phyloP scores from a whole-genome alignment of 2,329 filamentous ascomycete species.

The Cercospora zeae-maydis region DNA sequence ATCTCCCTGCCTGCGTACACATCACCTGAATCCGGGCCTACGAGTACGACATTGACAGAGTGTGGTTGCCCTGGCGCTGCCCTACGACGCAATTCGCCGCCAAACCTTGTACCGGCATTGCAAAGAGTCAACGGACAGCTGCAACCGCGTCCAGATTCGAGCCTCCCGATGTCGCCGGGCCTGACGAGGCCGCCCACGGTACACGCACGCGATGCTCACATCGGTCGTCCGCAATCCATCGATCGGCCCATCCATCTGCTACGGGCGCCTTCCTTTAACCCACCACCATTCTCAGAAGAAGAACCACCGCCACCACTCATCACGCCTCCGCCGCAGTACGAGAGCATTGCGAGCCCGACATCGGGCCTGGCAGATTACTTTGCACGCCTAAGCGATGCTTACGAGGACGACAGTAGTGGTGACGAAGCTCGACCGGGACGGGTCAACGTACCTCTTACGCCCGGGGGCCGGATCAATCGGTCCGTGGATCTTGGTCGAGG shows the following conservation, averaged over 20 bases:
- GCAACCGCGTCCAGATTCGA: slow-evolving; percentile 16
- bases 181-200: slow-evolving; percentile 51
- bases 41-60: slow-evolving; percentile 43
- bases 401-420: slow-evolving; percentile 45
- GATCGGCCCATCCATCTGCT: slow-evolving; percentile 79
- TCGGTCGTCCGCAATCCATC: slow-evolving; percentile 25
- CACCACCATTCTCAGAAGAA: slow-evolving; percentile 81
- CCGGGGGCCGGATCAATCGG: slow-evolving; percentile 59
- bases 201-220: slow-evolving; percentile 31
- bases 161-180: slow-evolving; percentile 38
- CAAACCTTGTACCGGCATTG: slow-evolving; percentile 54
- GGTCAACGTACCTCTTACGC: slow-evolving; percentile 60
- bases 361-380: slow-evolving; percentile 81
- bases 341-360: slow-evolving; percentile 70
- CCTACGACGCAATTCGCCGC: slow-evolving; percentile 45
- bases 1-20: slow-evolving; percentile 80
- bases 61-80: slow-evolving; percentile 68
- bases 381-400: slow-evolving; percentile 64
- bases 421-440: slow-evolving; percentile 34
- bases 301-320: slow-evolving; percentile 68
- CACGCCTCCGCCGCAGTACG: slow-evolving; percentile 83
- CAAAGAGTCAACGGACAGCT: slow-evolving; percentile 50
- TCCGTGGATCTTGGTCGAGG: slow-evolving; percentile 63
- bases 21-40: slow-evolving; percentile 40
- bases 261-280: slow-evolving; percentile 79